Evolutionary conservation across 2,329 filamentous ascomycete genomes (phyloP).

Genomic region (Cryphonectria naterciae): DNA sequence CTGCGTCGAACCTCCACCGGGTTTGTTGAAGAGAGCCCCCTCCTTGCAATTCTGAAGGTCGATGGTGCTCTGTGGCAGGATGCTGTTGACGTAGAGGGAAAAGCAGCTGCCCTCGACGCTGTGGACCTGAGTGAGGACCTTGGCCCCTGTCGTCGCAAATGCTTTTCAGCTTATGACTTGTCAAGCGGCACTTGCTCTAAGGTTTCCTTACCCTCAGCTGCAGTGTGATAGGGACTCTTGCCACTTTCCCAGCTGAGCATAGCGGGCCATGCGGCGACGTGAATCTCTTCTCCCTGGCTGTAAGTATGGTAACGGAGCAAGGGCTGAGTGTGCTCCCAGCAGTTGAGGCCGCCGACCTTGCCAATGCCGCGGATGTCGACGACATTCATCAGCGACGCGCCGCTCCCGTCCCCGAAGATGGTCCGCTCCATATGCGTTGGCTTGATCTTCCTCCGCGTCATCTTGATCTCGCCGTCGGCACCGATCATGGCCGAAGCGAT

Average conservation of each 20-base stretch:
- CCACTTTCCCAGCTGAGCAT: not conserved
- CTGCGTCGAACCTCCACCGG: conserved; percentile 52
- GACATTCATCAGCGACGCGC: conserved; percentile 54
- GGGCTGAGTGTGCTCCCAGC: conserved; percentile 62
- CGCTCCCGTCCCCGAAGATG: conserved; percentile 49
- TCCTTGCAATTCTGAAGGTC: not conserved
- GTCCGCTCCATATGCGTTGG: conserved; percentile 57
- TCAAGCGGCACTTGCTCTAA: not conserved
- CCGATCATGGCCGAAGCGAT: conserved; percentile 51
- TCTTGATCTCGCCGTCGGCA: conserved; percentile 43
- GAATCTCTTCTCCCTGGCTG: conserved; percentile 34
- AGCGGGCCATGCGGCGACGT: conserved; percentile 35
- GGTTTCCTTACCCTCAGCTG: not conserved
- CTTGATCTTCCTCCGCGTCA: conserved; percentile 54
- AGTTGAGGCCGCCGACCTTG: conserved; percentile 57
- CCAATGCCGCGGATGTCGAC: conserved; percentile 51
- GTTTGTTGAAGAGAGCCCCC: conserved; percentile 29
- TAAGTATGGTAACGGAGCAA: conserved; percentile 43
- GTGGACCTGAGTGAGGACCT: conserved; percentile 32
- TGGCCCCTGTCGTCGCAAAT: conserved; percentile 24
- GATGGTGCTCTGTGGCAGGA: conserved; percentile 33
- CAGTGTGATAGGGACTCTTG: not conserved
- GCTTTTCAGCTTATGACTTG: not conserved
- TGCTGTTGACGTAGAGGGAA: conserved; percentile 33
- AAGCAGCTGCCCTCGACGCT: conserved; percentile 35